phyloP scores from a whole-genome alignment of 2,329 filamentous ascomycete species.

The Fusarium hainanense region DNA sequence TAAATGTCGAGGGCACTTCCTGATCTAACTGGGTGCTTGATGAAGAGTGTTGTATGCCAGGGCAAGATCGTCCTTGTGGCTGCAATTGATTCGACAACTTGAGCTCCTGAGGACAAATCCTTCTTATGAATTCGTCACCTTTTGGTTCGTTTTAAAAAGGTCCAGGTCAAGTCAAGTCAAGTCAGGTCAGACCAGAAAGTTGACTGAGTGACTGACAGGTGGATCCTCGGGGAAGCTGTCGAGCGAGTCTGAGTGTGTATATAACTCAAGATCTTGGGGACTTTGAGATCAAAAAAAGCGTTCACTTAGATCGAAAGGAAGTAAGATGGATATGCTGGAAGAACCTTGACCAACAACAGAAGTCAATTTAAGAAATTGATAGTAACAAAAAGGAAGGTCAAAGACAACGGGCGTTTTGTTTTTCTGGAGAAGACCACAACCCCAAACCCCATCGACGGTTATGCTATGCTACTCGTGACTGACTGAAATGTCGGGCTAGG shows the following conservation, averaged over 20 bases:
- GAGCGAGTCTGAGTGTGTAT: constrained; percentile 10
- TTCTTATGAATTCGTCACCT: constrained; percentile 9
- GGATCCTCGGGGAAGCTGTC: constrained; percentile 23
- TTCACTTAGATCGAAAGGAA: constrained; percentile 3
- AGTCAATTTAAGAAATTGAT: constrained; percentile 9
- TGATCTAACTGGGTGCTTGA: constrained; percentile 12
- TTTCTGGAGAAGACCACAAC: constrained; percentile 37
- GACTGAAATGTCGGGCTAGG: constrained; percentile 34
- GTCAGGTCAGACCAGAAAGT: constrained; percentile 36
- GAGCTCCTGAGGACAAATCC: not conserved
- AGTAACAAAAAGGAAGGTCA: constrained; percentile 32
- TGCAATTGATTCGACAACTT: constrained; percentile 10
- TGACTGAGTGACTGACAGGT: constrained; percentile 26
- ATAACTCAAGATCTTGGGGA: not conserved
- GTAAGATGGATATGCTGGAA: constrained; percentile 8
- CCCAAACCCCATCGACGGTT: constrained; percentile 16
- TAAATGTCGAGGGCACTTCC: constrained; percentile 19
- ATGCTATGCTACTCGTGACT: constrained; percentile 40
- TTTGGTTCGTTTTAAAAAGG: constrained; percentile 27
- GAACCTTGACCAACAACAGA: constrained; percentile 8
- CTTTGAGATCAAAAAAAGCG: not conserved
- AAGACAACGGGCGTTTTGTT: constrained; percentile 32
- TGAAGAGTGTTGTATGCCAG: constrained; percentile 6
- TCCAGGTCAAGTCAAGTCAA: constrained; percentile 23
- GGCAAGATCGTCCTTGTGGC: constrained; percentile 22